Percentiles rank a stretch among this genome's conserved stretches.
Conservation (phyloP, 208 protist species). For the Acanthamoeba rhysodes region DNA sequence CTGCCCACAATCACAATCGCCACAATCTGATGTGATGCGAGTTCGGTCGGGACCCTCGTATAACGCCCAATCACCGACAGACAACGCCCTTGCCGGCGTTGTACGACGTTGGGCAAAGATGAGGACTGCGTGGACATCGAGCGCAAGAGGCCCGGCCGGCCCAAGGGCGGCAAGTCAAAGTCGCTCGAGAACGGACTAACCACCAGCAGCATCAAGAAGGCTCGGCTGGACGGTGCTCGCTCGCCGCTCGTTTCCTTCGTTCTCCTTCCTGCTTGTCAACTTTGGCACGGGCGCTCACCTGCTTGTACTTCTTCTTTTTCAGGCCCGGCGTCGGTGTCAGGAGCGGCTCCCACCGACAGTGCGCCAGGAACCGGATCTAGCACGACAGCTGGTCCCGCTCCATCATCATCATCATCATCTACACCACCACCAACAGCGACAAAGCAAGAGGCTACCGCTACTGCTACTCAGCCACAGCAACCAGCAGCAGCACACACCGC, state of each 20-base stretch:
- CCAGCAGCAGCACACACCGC: neutral
- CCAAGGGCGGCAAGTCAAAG: slow-evolving; percentile 41
- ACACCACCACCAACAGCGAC: neutral
- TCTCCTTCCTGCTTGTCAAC: neutral
- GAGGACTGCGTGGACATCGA: slow-evolving; percentile 51
- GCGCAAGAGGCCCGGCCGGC: slow-evolving; percentile 11
- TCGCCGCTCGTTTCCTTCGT: neutral
- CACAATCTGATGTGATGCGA: neutral
- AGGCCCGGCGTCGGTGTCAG: no score
- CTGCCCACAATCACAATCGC: neutral
- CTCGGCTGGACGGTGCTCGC: neutral
- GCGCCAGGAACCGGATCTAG: neutral
- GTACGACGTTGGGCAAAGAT: slow-evolving; percentile 16
- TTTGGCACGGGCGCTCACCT: neutral
- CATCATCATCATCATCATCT: neutral
- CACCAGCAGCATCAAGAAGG: neutral
- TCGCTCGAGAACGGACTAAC: neutral
- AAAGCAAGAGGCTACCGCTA: neutral
- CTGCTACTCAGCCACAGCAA: neutral
- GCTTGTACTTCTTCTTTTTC: no score
- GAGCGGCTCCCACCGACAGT: neutral
- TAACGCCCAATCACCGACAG: neutral
- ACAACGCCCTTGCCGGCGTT: slow-evolving; percentile 40
- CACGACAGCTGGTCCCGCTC: neutral
- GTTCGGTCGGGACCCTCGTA: neutral